Conservation (phyloP, 805 yeast genomes). For the Yarrowia porcina region DNA sequence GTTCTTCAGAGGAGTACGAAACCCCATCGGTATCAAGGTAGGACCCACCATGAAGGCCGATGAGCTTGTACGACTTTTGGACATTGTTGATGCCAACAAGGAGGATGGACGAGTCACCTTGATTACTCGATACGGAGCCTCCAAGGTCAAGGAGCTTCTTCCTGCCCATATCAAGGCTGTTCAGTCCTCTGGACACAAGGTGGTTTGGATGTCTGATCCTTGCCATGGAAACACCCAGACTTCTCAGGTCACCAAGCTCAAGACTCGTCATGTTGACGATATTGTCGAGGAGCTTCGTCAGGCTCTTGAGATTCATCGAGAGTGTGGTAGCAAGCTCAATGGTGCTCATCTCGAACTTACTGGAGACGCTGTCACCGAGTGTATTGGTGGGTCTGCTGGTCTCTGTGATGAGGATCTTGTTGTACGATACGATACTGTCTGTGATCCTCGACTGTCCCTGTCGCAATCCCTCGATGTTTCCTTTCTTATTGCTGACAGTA, state of each 20-base stretch:
- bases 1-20: slow-evolving; percentile 44
- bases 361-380: slow-evolving; percentile 46
- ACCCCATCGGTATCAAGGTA: slow-evolving; percentile 46
- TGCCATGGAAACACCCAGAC: slow-evolving; percentile 47
- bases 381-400: slow-evolving; percentile 44
- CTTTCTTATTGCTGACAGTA: slow-evolving; percentile 42
- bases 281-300: slow-evolving; percentile 41
- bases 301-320: slow-evolving; percentile 41
- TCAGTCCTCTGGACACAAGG: slow-evolving; percentile 40
- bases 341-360: slow-evolving; percentile 46
- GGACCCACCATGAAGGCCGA: slow-evolving; percentile 43
- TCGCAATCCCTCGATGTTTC: slow-evolving; percentile 45
- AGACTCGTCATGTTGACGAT: slow-evolving; percentile 45
- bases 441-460: slow-evolving; percentile 44
- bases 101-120: slow-evolving; percentile 43
- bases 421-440: slow-evolving; percentile 44
- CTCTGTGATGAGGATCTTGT: slow-evolving; percentile 41
- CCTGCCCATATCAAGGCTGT: slow-evolving; percentile 44
- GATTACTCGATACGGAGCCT: slow-evolving; percentile 44
- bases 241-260: slow-evolving; percentile 40
- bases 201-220: slow-evolving; percentile 47
- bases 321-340: slow-evolving; percentile 37
- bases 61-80: slow-evolving; percentile 41
- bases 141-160: slow-evolving; percentile 38
- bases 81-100: slow-evolving; percentile 42